Conservation (phyloP, 2,329 filamentous ascomycete species). For the Ascochyta rabiei region DNA sequence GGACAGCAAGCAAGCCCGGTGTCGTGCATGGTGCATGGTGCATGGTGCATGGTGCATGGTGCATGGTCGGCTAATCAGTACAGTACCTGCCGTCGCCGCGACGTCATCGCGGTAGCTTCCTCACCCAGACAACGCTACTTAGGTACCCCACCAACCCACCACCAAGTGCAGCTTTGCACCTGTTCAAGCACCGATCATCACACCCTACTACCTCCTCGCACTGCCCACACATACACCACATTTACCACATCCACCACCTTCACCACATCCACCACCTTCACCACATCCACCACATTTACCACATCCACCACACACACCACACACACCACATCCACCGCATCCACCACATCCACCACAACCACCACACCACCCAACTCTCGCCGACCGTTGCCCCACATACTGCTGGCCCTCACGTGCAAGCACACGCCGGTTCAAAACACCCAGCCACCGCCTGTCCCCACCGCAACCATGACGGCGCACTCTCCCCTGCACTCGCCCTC, state of each 20-base stretch:
- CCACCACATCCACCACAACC: too few relatives aligned
- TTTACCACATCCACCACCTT: neutral
- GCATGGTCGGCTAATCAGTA: neutral
- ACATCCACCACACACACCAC: too few relatives aligned
- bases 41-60: conserved; percentile 1
- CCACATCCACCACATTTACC: neutral
- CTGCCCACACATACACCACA: neutral
- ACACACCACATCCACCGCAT: conserved; percentile 1
- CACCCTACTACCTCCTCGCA: neutral
- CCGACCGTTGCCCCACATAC: conserved; percentile 6
- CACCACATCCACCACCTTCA: neutral
- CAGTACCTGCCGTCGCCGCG: neutral
- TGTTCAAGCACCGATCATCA: conserved; percentile 12
- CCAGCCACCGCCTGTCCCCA: conserved; percentile 10
- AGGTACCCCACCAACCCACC: conserved; percentile 9
- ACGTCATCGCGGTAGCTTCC: conserved; percentile 12
- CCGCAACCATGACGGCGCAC: conserved; percentile 42
- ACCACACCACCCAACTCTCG: neutral
- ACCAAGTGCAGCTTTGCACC: conserved; percentile 11
- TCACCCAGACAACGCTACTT: conserved; percentile 14
- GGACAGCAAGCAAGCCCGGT: conserved; percentile 4
- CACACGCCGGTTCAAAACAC: conserved; percentile 10
- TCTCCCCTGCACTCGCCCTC: conserved; percentile 45
- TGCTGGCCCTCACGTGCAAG: conserved; percentile 20
- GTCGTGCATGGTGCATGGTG: conserved; percentile 3